Percentiles rank a stretch among this genome's conserved stretches.
Conservation (phyloP, 2,329 filamentous ascomycete genomes). For the Alternaria brassicae region DNA sequence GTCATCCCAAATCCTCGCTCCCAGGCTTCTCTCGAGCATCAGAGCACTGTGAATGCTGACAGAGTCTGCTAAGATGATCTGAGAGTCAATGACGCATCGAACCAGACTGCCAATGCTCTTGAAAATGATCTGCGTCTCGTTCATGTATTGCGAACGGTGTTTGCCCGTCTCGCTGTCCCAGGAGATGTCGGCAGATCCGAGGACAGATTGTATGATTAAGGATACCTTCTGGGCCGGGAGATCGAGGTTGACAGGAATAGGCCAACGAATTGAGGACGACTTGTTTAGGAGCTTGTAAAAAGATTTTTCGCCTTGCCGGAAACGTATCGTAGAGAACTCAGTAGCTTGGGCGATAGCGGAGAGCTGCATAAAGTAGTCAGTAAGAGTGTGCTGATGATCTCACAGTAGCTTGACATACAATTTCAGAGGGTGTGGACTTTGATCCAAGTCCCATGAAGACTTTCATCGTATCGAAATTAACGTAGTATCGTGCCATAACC, state of each 20-base stretch:
- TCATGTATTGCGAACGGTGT: constrained; percentile 63
- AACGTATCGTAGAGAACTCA: constrained; percentile 76
- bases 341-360: constrained; percentile 69
- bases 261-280: constrained; percentile 71
- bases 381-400: neutral
- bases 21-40: constrained; percentile 78
- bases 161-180: constrained; percentile 63
- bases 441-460: constrained; percentile 68
- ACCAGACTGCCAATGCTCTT: constrained; percentile 73
- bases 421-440: constrained; percentile 68
- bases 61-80: constrained; percentile 69
- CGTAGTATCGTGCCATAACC: constrained; percentile 83
- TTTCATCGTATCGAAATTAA: constrained; percentile 82
- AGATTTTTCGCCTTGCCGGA: constrained; percentile 72
- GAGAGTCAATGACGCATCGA: constrained; percentile 79
- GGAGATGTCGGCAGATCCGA: constrained; percentile 67
- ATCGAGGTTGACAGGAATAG: constrained; percentile 71
- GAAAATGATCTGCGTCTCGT: constrained; percentile 70
- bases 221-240: constrained; percentile 76
- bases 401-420: constrained; percentile 60
- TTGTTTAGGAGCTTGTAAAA: constrained; percentile 77
- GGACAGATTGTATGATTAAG: constrained; percentile 76
- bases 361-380: constrained; percentile 59
- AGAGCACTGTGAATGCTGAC: constrained; percentile 72
- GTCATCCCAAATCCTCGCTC: constrained; percentile 81